Percentiles rank a stretch among this genome's conserved stretches.
phyloP scores from a whole-genome alignment of 176 grass and related monocot genomes.

The Puya raimondii region DNA sequence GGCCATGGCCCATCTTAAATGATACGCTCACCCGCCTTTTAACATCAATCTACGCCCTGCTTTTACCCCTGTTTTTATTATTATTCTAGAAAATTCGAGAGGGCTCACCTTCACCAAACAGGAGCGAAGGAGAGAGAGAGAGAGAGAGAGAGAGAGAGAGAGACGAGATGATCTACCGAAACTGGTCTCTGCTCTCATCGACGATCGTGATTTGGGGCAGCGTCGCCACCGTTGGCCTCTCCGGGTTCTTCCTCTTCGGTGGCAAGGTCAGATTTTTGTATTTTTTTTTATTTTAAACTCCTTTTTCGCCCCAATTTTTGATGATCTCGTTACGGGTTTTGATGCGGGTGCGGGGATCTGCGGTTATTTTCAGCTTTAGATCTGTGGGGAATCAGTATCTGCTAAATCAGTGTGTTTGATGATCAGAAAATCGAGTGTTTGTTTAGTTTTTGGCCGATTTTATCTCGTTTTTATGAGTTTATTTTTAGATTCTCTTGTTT shows the following conservation, averaged over 20 bases:
- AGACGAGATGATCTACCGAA: slow-evolving; percentile 52
- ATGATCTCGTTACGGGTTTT: neutral
- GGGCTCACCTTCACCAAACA: neutral
- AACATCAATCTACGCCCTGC: neutral
- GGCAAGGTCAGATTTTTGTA: slow-evolving; percentile 38
- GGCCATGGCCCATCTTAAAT: neutral
- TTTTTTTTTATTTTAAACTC: neutral
- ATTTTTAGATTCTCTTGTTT: too few relatives aligned
- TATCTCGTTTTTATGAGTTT: too few relatives aligned
- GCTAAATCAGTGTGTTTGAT: too few relatives aligned
- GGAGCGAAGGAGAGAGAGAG: neutral
- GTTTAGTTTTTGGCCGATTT: too few relatives aligned
- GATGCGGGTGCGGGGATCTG: neutral
- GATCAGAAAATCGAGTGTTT: too few relatives aligned
- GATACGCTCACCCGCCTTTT: neutral
- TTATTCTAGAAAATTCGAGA: neutral
- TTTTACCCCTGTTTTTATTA: neutral
- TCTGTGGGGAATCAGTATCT: too few relatives aligned
- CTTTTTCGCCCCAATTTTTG: neutral
- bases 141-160: too few relatives aligned
- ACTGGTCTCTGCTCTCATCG: slow-evolving; percentile 55
- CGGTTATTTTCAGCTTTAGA: too few relatives aligned
- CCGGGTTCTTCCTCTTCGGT: slow-evolving; percentile 30
- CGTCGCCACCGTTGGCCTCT: slow-evolving; percentile 26
- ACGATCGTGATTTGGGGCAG: slow-evolving; percentile 39